Conservation (phyloP, 495 filamentous ascomycete species). For the Penicillium waksmanii region DNA sequence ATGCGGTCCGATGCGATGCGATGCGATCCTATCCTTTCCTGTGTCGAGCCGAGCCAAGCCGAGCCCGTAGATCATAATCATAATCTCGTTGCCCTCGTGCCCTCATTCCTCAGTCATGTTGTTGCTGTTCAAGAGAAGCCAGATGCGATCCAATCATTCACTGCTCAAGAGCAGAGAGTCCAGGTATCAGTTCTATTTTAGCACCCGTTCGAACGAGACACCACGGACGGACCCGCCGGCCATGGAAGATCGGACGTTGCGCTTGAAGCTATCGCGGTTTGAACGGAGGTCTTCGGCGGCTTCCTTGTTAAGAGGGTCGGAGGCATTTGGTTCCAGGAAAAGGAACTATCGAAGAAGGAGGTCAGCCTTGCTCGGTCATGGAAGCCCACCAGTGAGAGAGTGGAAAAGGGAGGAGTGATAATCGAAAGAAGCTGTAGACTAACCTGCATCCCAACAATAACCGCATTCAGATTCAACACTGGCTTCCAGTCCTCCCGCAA, state of each 20-base stretch:
- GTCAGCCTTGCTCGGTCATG: conserved; percentile 7
- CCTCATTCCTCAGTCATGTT: neutral
- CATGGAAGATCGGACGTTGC: conserved; percentile 86
- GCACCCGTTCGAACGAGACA: conserved; percentile 73
- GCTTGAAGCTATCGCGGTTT: conserved; percentile 84
- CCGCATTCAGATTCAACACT: conserved; percentile 92
- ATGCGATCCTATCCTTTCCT: neutral
- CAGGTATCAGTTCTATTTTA: conserved; percentile 37
- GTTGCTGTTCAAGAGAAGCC: neutral
- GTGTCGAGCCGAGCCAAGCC: too few species aligned
- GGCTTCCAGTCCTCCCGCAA: conserved; percentile 98
- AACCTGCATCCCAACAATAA: conserved; percentile 92
- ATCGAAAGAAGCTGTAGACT: conserved; percentile 14
- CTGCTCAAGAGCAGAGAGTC: neutral
- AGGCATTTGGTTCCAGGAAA: conserved; percentile 96
- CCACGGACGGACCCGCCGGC: conserved; percentile 76
- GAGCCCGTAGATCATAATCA: neutral
- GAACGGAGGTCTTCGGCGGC: conserved; percentile 88
- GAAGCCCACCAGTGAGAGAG: neutral
- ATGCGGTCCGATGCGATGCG: conserved; percentile 3
- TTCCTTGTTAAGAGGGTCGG: conserved; percentile 97
- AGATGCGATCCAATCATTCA: neutral
- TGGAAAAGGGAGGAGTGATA: neutral
- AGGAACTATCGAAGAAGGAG: conserved; percentile 65
- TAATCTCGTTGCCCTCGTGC: neutral